A percentile compares a stretch with the other conserved stretches of the same genome.
Conservation (phyloP, 2,329 filamentous ascomycete genomes). For the Coleophoma crateriformis region DNA sequence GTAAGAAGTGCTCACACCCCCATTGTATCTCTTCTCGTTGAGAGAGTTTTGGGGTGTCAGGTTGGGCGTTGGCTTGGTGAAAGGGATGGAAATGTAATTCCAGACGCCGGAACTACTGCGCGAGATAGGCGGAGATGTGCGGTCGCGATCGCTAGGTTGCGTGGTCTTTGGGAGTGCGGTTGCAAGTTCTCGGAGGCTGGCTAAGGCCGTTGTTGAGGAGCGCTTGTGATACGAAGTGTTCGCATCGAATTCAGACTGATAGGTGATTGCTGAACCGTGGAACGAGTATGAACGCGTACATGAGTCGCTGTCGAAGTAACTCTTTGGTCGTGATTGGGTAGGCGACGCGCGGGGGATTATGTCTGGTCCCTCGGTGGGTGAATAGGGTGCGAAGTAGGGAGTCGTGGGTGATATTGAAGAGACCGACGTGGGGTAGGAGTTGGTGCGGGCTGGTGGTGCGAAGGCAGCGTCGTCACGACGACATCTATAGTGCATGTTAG, state of each 20-base stretch:
- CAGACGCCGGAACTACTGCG: constrained; percentile 19
- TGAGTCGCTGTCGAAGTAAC: constrained; percentile 46
- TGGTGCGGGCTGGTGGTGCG: constrained; percentile 8
- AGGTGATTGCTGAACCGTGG: constrained; percentile 28
- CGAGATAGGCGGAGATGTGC: constrained; percentile 9
- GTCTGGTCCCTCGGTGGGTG: constrained; percentile 47
- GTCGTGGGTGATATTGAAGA: constrained; percentile 24
- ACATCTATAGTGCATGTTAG: too few relatives aligned
- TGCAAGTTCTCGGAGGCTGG: constrained; percentile 19
- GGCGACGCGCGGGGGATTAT: constrained; percentile 60
- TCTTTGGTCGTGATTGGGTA: constrained; percentile 52
- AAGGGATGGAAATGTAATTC: constrained; percentile 24
- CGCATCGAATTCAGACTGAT: constrained; percentile 2
- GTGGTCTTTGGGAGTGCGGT: constrained; percentile 17
- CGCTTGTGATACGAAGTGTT: background rate
- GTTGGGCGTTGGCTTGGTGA: constrained; percentile 15
- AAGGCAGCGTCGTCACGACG: constrained; percentile 19
- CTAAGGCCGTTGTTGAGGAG: constrained; percentile 19
- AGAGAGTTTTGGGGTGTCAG: constrained; percentile 19
- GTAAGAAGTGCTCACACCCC: background rate
- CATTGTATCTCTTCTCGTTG: constrained; percentile 6
- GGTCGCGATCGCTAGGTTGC: constrained; percentile 2
- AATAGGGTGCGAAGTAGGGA: constrained; percentile 33
- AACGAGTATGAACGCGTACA: constrained; percentile 28
- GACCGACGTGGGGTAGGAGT: constrained; percentile 13